A percentile compares a stretch with the other conserved stretches of the same genome.
phyloP scores from a whole-genome alignment of 2,329 filamentous ascomycete species.

The Pseudogymnoascus sp. region DNA sequence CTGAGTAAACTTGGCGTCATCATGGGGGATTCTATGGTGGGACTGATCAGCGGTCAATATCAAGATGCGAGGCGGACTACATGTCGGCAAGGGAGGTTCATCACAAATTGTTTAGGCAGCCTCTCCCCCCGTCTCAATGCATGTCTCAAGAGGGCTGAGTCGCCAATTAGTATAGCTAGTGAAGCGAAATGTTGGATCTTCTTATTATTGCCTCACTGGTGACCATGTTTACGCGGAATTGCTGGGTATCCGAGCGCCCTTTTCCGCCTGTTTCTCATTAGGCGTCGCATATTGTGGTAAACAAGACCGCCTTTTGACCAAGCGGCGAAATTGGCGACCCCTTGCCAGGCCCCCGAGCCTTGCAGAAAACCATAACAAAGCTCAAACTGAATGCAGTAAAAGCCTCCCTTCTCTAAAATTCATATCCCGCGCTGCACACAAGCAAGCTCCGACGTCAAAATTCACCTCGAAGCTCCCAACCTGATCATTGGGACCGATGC shows the following conservation, averaged over 20 bases:
- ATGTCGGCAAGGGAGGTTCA: slow-evolving; percentile 1
- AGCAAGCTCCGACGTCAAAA: not conserved
- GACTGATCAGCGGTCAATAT: not conserved
- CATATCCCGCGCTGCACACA: not conserved
- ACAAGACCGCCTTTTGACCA: slow-evolving; percentile 3
- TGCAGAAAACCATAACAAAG: not conserved
- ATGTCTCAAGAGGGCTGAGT: slow-evolving; percentile 1
- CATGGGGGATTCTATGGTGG: not conserved
- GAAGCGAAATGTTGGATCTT: not conserved
- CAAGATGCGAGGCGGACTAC: slow-evolving; percentile 2
- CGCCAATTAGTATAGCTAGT: not conserved
- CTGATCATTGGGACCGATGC: slow-evolving; percentile 2
- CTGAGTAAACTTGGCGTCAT: not conserved
- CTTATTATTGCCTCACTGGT: slow-evolving; percentile 1
- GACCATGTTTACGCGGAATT: not conserved
- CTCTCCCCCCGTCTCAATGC: not conserved
- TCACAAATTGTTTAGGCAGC: not conserved
- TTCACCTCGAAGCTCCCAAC: not conserved
- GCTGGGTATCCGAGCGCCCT: not conserved
- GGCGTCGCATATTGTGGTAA: slow-evolving; percentile 1
- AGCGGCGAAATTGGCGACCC: not conserved
- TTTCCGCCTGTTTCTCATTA: not conserved
- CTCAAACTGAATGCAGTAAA: not conserved
- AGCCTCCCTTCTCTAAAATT: not conserved
- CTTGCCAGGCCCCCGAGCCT: not conserved